Conservation (phyloP, 352 stramenopile genomes). For the Discostella stelligera region DNA sequence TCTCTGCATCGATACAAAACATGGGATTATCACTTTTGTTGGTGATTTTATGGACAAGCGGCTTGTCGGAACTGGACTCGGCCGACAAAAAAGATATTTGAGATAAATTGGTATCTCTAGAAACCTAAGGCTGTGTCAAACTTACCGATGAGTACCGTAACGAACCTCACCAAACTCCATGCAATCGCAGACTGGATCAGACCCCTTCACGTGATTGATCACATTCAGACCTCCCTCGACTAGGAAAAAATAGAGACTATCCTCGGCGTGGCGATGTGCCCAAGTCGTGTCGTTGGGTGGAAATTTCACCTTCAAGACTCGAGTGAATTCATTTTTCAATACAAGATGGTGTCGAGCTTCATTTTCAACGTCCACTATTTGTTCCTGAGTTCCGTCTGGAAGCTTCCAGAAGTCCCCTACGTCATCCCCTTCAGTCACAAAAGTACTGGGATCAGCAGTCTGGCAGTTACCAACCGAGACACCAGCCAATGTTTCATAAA, state of each 20-base stretch:
- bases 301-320: conserved; percentile 59
- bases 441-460: neutral
- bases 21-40: conserved; percentile 52
- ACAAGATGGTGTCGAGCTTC: conserved; percentile 57
- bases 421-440: neutral
- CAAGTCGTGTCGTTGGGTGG: conserved; percentile 50
- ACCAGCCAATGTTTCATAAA: neutral
- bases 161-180: conserved; percentile 70
- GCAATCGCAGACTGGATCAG: conserved; percentile 47
- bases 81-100: neutral
- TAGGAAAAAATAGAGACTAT: conserved; percentile 71
- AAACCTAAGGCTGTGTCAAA: neutral
- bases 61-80: conserved; percentile 42
- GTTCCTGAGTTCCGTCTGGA: neutral
- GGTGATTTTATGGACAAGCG: conserved; percentile 71
- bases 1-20: conserved; percentile 71
- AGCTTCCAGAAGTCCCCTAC: neutral
- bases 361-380: conserved; percentile 38
- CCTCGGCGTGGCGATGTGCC: conserved; percentile 64
- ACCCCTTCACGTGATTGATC: conserved; percentile 56
- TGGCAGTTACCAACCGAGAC: neutral
- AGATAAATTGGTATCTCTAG: neutral
- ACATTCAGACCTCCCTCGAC: conserved; percentile 50
- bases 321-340: conserved; percentile 65
- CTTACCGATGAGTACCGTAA: conserved; percentile 48